A percentile compares a stretch with the other conserved stretches of the same genome.
These are phyloP conservation scores for Sporothrix inflata DNA, from an alignment of 2,329 filamentous ascomycete species.

Conservation along the genomic window DNA sequence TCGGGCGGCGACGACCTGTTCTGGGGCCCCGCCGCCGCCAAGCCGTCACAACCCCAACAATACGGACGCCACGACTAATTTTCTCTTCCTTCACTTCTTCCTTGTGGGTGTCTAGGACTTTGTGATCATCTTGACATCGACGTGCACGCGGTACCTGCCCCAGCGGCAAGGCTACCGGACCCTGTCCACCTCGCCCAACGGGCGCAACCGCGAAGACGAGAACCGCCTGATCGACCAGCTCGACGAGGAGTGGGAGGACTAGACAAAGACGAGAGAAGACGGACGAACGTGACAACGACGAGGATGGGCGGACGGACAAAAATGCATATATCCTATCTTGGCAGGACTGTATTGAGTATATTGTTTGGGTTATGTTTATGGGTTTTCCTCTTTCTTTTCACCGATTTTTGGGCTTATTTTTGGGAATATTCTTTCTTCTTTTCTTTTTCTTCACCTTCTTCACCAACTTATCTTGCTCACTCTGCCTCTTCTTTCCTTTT, in stretches of 20 bases:
- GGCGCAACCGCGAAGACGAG: slow-evolving; percentile 72
- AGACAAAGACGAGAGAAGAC: background rate
- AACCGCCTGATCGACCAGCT: slow-evolving; percentile 93
- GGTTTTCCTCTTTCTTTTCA: background rate
- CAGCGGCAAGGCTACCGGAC: slow-evolving; percentile 68
- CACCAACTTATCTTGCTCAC: background rate
- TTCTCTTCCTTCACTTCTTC: slow-evolving; percentile 31
- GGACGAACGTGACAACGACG: background rate
- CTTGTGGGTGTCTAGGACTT: slow-evolving; percentile 54
- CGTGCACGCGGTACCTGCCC: slow-evolving; percentile 68
- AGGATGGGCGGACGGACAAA: background rate
- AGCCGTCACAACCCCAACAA: slow-evolving; percentile 9
- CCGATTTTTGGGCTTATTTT: background rate
- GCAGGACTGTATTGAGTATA: slow-evolving; percentile 10
- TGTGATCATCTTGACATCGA: slow-evolving; percentile 69
- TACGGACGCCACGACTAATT: slow-evolving; percentile 32
- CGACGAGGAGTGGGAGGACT: slow-evolving; percentile 91
- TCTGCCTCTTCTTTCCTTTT: background rate
- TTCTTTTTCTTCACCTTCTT: background rate
- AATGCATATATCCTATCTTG: background rate
- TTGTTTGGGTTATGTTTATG: slow-evolving; percentile 7
- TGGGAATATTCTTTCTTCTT: background rate
- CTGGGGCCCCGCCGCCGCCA: slow-evolving; percentile 11
- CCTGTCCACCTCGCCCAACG: slow-evolving; percentile 58
- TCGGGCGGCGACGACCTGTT: slow-evolving; percentile 15